These are phyloP conservation scores for Kalmusia sp. DNA, from an alignment of 2,329 filamentous ascomycete genomes.

Conservation along the genomic window DNA sequence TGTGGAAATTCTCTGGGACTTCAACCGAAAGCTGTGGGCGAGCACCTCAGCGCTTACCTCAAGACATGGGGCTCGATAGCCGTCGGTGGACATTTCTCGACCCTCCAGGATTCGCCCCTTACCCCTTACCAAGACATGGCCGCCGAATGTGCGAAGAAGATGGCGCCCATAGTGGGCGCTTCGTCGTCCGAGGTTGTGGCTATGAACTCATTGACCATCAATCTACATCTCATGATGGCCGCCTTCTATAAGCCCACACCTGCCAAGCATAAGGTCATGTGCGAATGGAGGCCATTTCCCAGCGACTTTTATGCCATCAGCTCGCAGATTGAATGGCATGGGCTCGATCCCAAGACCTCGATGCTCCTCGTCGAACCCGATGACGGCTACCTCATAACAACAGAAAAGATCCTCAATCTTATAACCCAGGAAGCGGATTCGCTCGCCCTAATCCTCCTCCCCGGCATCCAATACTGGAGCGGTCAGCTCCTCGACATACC, in stretches of 20 bases:
- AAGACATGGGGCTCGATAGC: conserved; percentile 84
- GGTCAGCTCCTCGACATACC: conserved; percentile 86
- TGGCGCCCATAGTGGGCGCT: conserved; percentile 77
- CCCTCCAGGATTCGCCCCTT: conserved; percentile 72
- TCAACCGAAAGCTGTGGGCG: conserved; percentile 73
- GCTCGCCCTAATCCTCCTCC: conserved; percentile 78
- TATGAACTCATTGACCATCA: conserved; percentile 86
- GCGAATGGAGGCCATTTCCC: conserved; percentile 88
- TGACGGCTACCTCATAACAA: conserved; percentile 69
- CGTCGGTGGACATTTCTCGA: conserved; percentile 81
- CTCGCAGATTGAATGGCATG: conserved; percentile 77
- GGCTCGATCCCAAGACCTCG: conserved; percentile 68
- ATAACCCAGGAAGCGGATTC: conserved; percentile 77
- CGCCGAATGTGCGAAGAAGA: conserved; percentile 72
- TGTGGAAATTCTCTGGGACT: conserved; percentile 89
- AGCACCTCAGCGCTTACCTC: conserved; percentile 75
- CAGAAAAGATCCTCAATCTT: conserved; percentile 70
- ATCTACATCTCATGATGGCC: conserved; percentile 83
- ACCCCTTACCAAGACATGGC: conserved; percentile 80
- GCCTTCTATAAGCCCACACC: conserved; percentile 78
- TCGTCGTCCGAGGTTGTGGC: conserved; percentile 76
- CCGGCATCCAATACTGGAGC: conserved; percentile 89
- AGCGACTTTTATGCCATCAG: conserved; percentile 87
- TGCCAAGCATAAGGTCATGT: conserved; percentile 75
- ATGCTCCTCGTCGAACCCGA: conserved; percentile 74